Base-by-base conservation (phyloP, 2,329 filamentous ascomycete genomes). In the Exophiala calicioides region DNA sequence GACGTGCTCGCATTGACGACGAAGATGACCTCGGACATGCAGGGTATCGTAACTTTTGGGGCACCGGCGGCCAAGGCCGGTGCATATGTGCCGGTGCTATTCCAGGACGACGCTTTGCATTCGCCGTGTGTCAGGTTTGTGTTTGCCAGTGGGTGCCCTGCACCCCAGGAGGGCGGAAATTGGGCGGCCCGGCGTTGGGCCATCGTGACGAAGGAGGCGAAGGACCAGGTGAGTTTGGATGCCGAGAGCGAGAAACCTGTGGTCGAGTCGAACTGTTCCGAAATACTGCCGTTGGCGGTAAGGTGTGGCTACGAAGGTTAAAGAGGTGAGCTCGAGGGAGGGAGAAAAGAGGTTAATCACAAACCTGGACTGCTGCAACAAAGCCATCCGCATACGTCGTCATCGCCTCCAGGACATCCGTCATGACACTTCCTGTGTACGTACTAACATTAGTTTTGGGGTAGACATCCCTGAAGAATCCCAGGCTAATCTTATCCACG, bases 401-500 rank as follows among this genome's bases (percentile, higher is more conserved):
- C 6, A 86, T 77, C 3, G 85, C 72, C 30, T 72, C 66, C 54
- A 81, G 66, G 47, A 89, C 75, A 12, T 53, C 53, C 2, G 49
- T 47, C 40, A 66, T 63, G 4, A 71, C 61, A 3, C 71, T 73
- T 15, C 82, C 80, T 9, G 69, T 59, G 64, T 86, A 90, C 0
- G 80, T 87, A 34, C 86, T 86, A 1, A 72, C 63, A 3, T 76
- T 66, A 7, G 81, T 74, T 1, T 73, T 72, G 3, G 80, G 72
- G 41, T 79, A 76, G 8, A 88, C 71, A 56, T 83, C 82, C 51
- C 73, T 67, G 77, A 90, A 91, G 71, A 93, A 91, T 2, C 78
- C 64, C 3, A 89, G 73, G 0, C 85, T 89, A 3, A 74, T 75
- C 0, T 74, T 68, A 3, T 82, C 84, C 34, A 91, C 77, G 2